Evolutionary conservation across 2,329 filamentous ascomycete genomes (phyloP), one percentile per base, ranked within the genome.

Genomic region (Fusarium torreyae): DNA sequence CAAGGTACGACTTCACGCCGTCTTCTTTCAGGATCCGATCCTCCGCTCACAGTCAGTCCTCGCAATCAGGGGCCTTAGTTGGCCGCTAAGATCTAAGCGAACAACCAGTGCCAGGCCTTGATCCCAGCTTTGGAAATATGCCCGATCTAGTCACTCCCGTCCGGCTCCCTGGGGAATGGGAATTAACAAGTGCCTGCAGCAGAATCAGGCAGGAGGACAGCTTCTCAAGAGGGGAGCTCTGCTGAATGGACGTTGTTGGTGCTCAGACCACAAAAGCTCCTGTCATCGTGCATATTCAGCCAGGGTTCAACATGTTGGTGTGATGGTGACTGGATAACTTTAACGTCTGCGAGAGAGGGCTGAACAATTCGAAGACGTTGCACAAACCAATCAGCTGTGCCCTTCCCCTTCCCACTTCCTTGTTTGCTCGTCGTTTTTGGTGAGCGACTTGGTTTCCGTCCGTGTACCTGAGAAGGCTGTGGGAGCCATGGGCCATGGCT

Each of bases 71-170:
- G 54, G 38, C 50, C 49, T 28, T 31, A 34, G 53, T 48, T 59
- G 44, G 60, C 64, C 60, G 60, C 70, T 72, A 74, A 66, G 66
- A 74, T 73, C 66, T 70, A 72, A 58, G 54, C 61, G 58, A 72
- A 59, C 63, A 57, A 40, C 40, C 42, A 42, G 28, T 40, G 28
- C 59, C 39, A 57, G 42, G 56, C 31, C 48, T 49, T 53, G 48
- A 67, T 58, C 61, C 46, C 33, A 45, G 53, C 52, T 38, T 52
- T 31, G 31, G 14, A 44, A 46, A 44, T 14, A 33, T 48, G 44
- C 51, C 69, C 56, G 67, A 71, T 72, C 62, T 59, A 61, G 49
- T 53, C 40, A 43, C 22, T 34, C 20, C 36, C 36, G 17, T 10
- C 10, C 7, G 36, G 18, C 28, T 11, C 18, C 38, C 38, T 40